Evolutionary conservation across 352 stramenopile species (phyloP), one percentile per base, ranked within the genome.

Genomic region (Phytophthora multivora): DNA sequence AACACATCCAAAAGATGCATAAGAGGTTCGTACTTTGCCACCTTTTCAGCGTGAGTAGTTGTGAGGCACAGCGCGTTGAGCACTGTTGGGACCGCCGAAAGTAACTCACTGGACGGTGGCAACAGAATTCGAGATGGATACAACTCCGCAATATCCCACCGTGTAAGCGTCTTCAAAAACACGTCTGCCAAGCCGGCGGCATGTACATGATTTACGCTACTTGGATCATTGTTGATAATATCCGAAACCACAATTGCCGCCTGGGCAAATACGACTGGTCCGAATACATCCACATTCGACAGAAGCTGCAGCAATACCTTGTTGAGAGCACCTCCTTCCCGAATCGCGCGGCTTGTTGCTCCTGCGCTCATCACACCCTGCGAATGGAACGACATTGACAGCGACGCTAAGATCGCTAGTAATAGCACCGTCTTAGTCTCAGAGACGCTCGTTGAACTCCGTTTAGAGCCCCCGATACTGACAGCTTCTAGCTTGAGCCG

Each of bases 221-320:
- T 98, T 68, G 79, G 97, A 75, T 99, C 96, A 38, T 96, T 96
- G 77, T 99, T 99, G 77, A 98, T 97, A n/a, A 99, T 83, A 77
- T 99, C 96, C 9, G 89, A 92, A 28, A 99, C 78, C 30, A 99
- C 77, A 18, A 97, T 96, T 4, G 86, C 76, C 10, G 94, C 76
- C 52, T 98, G 86, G 19, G 95, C 90, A 50, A 96, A 97, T 30
- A 99, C 66, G n/a, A 96, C 82, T 3, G 96, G 90, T 12, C 97
- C 96, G 62, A 98, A 99, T 4, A 80, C 66, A 57, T 96, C 80
- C 36, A 98, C 77, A 72, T 97, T 89, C 12, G 84, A 75, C 51
- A 99, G 68, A 50, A 99, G 88, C 31, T 93, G 87, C 28, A 93
- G 73, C 19, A 99, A 51, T 9, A 97, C 83, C 55, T 90, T 87